Evolutionary conservation across 225 moss, liverwort and hornwort genomes (phyloP).

Genomic region (Thuidium tamariscinum): DNA sequence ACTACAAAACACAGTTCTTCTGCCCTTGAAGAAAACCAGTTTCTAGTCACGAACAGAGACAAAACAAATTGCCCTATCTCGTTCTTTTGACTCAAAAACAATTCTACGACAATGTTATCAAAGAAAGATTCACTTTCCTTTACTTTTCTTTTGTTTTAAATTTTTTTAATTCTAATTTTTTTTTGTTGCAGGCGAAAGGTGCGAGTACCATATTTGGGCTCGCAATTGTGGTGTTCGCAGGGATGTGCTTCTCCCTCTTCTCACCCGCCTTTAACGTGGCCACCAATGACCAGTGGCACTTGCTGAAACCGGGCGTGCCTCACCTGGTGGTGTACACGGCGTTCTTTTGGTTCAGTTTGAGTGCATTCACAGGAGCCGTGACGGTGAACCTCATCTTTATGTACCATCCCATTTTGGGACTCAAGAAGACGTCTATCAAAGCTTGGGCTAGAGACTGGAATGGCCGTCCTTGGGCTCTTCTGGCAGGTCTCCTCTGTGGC

Average conservation of each 20-base stretch:
- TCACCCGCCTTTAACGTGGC: conserved; percentile 91
- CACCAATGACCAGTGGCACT: conserved; percentile 91
- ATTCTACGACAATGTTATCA: too few species aligned
- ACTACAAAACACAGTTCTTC: background rate
- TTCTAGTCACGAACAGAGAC: background rate
- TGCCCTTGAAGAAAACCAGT: background rate
- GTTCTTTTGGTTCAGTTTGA: conserved; percentile 79
- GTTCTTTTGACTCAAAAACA: background rate
- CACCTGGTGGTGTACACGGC: conserved; percentile 91
- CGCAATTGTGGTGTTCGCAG: conserved; percentile 63
- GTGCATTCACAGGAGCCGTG: conserved; percentile 62
- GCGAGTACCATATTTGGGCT: conserved; percentile 60
- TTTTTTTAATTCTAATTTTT: too few species aligned
- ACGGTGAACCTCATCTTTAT: conserved; percentile 53
- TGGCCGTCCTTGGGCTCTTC: conserved; percentile 62
- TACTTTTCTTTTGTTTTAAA: background rate
- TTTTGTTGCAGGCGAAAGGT: conserved; percentile 28
- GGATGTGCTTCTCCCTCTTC: conserved; percentile 81
- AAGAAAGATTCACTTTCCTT: background rate
- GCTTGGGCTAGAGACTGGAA: conserved; percentile 46
- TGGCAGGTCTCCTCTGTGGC: conserved; percentile 73
- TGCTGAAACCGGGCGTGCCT: conserved; percentile 61
- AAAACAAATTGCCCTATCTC: background rate
- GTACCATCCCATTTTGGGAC: conserved; percentile 59
- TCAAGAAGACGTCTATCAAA: conserved; percentile 38